Conservation (phyloP, 495 filamentous ascomycete species). For the Aspergillus sparsus region DNA sequence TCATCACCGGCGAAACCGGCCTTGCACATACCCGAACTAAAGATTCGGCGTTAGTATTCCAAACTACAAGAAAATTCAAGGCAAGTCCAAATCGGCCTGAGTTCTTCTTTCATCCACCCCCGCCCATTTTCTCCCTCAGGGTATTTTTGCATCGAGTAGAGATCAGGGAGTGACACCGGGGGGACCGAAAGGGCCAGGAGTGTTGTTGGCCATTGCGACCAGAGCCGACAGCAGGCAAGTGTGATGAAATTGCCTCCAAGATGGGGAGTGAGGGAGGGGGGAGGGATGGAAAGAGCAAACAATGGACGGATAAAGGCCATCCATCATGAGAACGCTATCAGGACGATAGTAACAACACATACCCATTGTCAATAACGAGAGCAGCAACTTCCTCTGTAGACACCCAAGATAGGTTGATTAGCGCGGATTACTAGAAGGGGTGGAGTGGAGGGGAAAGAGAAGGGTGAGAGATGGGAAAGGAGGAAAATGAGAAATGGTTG, state of each 20-base stretch:
- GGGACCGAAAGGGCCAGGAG: conserved; percentile 20
- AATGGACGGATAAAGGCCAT: conserved; percentile 7
- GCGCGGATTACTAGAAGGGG: conserved; percentile 32
- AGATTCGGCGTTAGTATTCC: conserved; percentile 25
- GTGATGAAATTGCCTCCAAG: conserved; percentile 9
- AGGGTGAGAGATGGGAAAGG: conserved; percentile 11
- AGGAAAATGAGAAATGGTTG: conserved; percentile 30
- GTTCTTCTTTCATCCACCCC: too few relatives aligned
- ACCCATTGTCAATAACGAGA: conserved; percentile 99
- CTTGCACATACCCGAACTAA: conserved; percentile 99
- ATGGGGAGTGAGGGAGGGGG: not conserved
- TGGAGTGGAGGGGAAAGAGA: conserved; percentile 24
- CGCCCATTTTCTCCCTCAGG: too few relatives aligned
- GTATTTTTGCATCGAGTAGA: not conserved
- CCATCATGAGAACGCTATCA: conserved; percentile 25
- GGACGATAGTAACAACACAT: conserved; percentile 56
- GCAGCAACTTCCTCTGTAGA: conserved; percentile 97
- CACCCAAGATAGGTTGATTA: conserved; percentile 49
- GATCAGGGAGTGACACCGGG: not conserved
- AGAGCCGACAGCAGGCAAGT: conserved; percentile 18
- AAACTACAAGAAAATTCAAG: conserved; percentile 12
- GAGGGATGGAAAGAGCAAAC: conserved; percentile 6
- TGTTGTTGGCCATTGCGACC: conserved; percentile 31
- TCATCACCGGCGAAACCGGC: conserved; percentile 99
- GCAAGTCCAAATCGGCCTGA: not conserved